phyloP scores from a whole-genome alignment of 352 stramenopile species.

The Pythium diclinum region DNA sequence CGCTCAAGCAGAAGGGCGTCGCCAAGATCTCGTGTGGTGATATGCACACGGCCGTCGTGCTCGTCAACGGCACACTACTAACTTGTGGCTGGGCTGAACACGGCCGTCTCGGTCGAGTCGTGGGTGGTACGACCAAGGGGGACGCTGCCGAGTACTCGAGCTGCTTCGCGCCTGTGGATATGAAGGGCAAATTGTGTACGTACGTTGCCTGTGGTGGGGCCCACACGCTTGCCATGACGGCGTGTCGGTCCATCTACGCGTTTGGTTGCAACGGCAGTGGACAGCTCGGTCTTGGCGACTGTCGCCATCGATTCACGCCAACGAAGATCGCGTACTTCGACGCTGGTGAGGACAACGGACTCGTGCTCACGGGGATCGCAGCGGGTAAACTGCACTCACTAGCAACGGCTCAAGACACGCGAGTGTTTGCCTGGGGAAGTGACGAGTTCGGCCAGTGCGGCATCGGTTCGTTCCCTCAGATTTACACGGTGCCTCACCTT shows the following conservation, averaged over 20 bases:
- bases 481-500: conserved; percentile 74
- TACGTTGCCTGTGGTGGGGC: conserved; percentile 58
- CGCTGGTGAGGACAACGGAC: background rate
- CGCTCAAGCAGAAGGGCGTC: conserved; percentile 40
- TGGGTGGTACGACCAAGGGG: background rate
- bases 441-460: conserved; percentile 76
- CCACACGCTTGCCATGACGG: conserved; percentile 53
- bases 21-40: conserved; percentile 53
- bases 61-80: conserved; percentile 41
- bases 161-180: conserved; percentile 38
- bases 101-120: conserved; percentile 45
- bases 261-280: conserved; percentile 64
- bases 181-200: conserved; percentile 32
- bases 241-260: conserved; percentile 34
- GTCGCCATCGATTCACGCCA: conserved; percentile 39
- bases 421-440: conserved; percentile 67
- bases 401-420: conserved; percentile 39
- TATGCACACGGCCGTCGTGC: conserved; percentile 52
- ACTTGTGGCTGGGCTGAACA: conserved; percentile 62
- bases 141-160: conserved; percentile 30
- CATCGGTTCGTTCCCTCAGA: conserved; percentile 58
- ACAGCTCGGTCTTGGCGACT: conserved; percentile 63
- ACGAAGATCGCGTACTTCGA: conserved; percentile 55
- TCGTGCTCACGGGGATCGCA: conserved; percentile 38
- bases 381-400: conserved; percentile 60